Percentiles rank a stretch among this genome's conserved stretches.
phyloP scores from a whole-genome alignment of 83 land plant species.

The Thuja plicata region DNA sequence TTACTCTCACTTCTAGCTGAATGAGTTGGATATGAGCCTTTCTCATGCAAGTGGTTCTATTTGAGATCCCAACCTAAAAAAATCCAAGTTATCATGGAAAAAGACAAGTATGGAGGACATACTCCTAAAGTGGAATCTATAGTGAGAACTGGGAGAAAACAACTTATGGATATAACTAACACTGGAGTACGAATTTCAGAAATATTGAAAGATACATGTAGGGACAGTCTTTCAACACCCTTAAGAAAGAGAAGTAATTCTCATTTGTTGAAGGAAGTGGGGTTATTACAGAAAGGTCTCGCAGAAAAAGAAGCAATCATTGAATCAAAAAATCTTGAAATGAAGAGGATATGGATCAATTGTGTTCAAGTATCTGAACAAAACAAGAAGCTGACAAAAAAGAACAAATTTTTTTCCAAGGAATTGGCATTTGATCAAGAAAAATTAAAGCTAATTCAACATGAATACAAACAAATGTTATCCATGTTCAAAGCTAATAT shows the following conservation, averaged over 20 bases:
- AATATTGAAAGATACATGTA: neutral
- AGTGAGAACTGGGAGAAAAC: neutral
- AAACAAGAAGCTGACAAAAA: neutral
- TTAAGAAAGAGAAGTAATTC: neutral
- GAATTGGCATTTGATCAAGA: conserved; percentile 8
- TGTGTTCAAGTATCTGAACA: neutral
- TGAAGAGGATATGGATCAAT: conserved; percentile 8
- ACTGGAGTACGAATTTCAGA: neutral
- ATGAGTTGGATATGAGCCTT: neutral
- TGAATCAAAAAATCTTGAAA: conserved; percentile 2
- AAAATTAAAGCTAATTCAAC: no score
- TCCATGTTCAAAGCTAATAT: conserved; percentile 15
- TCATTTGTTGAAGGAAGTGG: conserved; percentile 14
- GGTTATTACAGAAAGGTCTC: no score
- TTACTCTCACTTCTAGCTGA: neutral
- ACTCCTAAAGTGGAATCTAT: neutral
- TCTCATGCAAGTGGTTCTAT: neutral
- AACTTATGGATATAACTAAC: conserved; percentile 10
- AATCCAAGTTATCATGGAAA: neutral
- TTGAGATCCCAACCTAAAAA: neutral
- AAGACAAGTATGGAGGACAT: neutral
- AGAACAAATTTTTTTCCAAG: conserved; percentile 1
- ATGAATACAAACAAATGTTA: no score
- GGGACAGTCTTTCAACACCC: neutral
- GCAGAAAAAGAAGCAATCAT: no score